Base-by-base conservation (phyloP, 1,284 basidiomycete species). In the Austropuccinia psidii region DNA sequence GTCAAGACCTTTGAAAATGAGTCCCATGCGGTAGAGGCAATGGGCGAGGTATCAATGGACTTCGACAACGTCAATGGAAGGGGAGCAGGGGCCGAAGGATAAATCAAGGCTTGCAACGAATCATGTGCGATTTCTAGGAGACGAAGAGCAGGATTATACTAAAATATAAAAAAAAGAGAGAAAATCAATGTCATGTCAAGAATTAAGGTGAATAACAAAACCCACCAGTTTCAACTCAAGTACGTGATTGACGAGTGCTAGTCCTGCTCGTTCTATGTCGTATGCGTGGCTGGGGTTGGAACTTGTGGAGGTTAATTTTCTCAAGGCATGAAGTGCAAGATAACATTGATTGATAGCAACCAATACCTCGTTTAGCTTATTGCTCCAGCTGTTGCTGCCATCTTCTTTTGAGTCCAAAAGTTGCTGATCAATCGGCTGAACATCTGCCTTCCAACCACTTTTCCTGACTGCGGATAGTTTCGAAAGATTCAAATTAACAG, bases 141-240 rank as follows among this genome's bases (percentile, higher is more conserved):
- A 47, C 69, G 69, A 27, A 72, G 57, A 58, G 69, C 69, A 39
- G 69, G 62, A 33, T 72, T 72, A 49, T 61, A 62, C 69, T 72
- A 33, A 43, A 41, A 31, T 35, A 37, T 17, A 47, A 70, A 43
- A 21, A 54, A 24, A 37, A 67, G 55, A 49, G 7, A 70, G 29
- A 39, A 24, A 37, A 27, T 5, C 29, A 33, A 41, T 17, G 31
- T 4, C 5, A 35, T 29, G 15, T 41, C 47, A 19, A 43, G 19
- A 62, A 5, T 62, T 29, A 33, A 35, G n/a, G 29, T 21, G 24
- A 6, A 27, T 52, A 11, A 24, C 17, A 9, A 35, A 33, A 31
- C 69, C 35, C 54, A 72, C 69, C 55, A 72, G 58, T 60, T 35
- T 29, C 15, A 72, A 58, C 37, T 72, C 69, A 33, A 72, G 57